Evolutionary conservation across 2,329 filamentous ascomycete species (phyloP).

Genomic region (Dothideomycetidae sp.): DNA sequence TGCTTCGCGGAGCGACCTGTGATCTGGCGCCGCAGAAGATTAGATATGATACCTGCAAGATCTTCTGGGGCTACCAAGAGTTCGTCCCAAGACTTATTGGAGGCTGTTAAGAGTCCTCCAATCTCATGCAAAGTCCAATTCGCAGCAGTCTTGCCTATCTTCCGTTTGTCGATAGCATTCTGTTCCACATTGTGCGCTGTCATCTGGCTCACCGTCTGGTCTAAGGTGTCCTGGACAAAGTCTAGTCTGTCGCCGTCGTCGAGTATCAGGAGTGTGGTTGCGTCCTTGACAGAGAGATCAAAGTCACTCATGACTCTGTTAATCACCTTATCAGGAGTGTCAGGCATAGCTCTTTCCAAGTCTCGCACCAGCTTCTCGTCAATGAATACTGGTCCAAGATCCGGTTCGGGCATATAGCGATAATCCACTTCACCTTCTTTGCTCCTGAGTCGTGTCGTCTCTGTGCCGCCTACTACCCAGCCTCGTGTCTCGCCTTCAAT

Average conservation of each 20-base stretch:
- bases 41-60: slow-evolving; percentile 31
- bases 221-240: slow-evolving; percentile 60
- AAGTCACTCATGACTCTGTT: slow-evolving; percentile 45
- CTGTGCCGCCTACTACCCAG: slow-evolving; percentile 73
- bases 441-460: slow-evolving; percentile 67
- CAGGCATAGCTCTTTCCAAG: slow-evolving; percentile 49
- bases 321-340: slow-evolving; percentile 50
- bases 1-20: slow-evolving; percentile 45
- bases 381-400: slow-evolving; percentile 68
- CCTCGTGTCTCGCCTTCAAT: slow-evolving; percentile 82
- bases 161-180: slow-evolving; percentile 12
- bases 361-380: slow-evolving; percentile 52
- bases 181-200: background rate
- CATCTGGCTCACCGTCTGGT: slow-evolving; percentile 24
- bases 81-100: slow-evolving; percentile 27
- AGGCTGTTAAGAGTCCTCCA: slow-evolving; percentile 31
- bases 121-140: slow-evolving; percentile 46
- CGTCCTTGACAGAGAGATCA: slow-evolving; percentile 65
- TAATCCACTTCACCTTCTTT: slow-evolving; percentile 98
- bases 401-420: slow-evolving; percentile 94
- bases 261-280: slow-evolving; percentile 60
- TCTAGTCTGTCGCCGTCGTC: slow-evolving; percentile 68
- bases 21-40: slow-evolving; percentile 30
- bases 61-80: slow-evolving; percentile 25
- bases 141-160: slow-evolving; percentile 36